phyloP scores from a whole-genome alignment of 2,329 filamentous ascomycete genomes.

The Colletotrichum truncatum region DNA sequence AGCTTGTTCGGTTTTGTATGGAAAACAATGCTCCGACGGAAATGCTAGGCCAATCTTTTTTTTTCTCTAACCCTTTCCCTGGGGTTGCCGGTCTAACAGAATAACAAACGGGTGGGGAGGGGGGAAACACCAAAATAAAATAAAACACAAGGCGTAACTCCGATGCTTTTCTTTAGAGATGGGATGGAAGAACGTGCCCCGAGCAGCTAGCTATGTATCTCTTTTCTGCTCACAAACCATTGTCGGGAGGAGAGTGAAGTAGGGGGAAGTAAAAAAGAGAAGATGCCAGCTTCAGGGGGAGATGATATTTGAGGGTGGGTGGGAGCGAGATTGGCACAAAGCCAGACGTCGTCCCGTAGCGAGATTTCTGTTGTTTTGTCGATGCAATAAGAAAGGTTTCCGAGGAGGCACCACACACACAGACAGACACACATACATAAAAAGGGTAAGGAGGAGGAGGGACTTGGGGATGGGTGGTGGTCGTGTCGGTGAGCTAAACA shows the following conservation, averaged over 20 bases:
- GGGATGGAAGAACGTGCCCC: conserved; percentile 13
- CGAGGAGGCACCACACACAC: not conserved
- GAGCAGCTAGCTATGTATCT: conserved; percentile 4
- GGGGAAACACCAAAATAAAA: not conserved
- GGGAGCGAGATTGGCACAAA: conserved; percentile 13
- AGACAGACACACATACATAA: not conserved
- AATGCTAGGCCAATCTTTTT: conserved; percentile 8
- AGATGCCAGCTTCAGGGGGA: too few relatives aligned
- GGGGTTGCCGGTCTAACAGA: conserved; percentile 1
- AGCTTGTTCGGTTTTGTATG: conserved; percentile 14
- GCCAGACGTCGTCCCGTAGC: conserved; percentile 20
- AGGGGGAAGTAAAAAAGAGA: too few relatives aligned
- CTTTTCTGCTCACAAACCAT: conserved; percentile 24
- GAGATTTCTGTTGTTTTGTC: conserved; percentile 5
- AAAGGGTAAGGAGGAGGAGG: too few relatives aligned
- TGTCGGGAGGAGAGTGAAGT: not conserved
- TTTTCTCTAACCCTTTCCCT: not conserved
- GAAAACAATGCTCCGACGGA: conserved; percentile 23
- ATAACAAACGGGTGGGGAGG: not conserved
- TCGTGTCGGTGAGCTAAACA: conserved; percentile 25
- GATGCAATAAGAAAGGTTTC: conserved; percentile 5
- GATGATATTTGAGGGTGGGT: not conserved
- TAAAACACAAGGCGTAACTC: not conserved
- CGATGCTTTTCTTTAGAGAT: not conserved
- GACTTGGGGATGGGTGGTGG: conserved; percentile 10